phyloP scores from a whole-genome alignment of 2,329 filamentous ascomycete species.

The Trichoderma afroharzianum region DNA sequence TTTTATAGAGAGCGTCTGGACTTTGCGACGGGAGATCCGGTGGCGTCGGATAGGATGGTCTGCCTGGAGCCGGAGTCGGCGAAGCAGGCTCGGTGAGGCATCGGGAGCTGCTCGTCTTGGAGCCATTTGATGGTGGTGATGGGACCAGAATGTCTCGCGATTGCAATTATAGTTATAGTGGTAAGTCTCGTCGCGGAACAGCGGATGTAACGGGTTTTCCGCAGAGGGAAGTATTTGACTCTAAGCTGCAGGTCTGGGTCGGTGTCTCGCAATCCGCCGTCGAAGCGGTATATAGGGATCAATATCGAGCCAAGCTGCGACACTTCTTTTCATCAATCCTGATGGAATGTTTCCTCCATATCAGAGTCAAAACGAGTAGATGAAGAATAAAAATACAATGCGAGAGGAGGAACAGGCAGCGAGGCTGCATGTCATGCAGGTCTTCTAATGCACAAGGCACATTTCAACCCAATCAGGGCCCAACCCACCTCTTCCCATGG shows the following conservation, averaged over 20 bases:
- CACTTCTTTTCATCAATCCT: background rate
- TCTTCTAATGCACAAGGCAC: slow-evolving; percentile 5
- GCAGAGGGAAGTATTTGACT: background rate
- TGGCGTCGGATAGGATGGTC: background rate
- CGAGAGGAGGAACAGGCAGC: background rate
- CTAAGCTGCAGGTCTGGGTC: background rate
- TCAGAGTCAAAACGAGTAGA: background rate
- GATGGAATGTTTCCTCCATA: background rate
- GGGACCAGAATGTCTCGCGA: background rate
- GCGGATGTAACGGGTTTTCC: background rate
- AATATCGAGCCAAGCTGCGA: background rate
- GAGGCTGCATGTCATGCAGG: slow-evolving; percentile 7
- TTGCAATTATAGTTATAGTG: background rate
- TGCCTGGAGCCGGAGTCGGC: background rate
- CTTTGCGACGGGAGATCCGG: background rate
- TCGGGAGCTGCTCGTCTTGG: background rate
- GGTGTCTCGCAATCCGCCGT: background rate
- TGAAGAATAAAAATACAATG: background rate
- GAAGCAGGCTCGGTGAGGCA: background rate
- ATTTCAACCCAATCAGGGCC: slow-evolving; percentile 14
- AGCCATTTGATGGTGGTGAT: background rate
- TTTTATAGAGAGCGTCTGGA: background rate
- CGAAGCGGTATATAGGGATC: background rate
- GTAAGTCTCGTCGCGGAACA: background rate
- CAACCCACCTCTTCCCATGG: background rate